Conservation (phyloP, 139 green algal genomes). For the Chara braunii region DNA sequence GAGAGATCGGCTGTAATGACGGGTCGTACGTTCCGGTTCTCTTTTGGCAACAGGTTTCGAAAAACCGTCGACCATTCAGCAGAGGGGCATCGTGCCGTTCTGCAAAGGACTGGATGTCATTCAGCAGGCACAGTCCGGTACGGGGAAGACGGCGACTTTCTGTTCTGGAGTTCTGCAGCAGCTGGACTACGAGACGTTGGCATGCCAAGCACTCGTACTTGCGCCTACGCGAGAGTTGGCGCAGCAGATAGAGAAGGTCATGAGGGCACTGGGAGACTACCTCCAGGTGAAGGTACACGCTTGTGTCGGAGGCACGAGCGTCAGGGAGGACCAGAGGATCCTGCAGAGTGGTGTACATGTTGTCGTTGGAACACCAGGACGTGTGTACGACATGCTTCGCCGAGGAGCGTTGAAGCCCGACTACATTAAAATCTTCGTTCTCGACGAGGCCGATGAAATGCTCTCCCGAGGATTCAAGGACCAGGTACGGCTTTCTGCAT, state of each 20-base stretch:
- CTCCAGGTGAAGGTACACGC: conserved; percentile 98
- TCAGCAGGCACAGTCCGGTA: conserved; percentile 99
- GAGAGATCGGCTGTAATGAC: too few species aligned
- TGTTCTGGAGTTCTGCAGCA: conserved; percentile 96
- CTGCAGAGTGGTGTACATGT: conserved; percentile 75
- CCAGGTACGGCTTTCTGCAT: conserved; percentile 13
- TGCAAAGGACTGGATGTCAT: conserved; percentile 95
- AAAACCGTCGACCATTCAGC: conserved; percentile 98
- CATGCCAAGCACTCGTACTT: conserved; percentile 97
- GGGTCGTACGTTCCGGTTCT: too few species aligned
- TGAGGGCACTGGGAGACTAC: conserved; percentile 96
- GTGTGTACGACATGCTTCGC: conserved; percentile 98
- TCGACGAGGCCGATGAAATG: conserved; percentile 99
- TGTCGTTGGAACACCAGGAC: conserved; percentile 94
- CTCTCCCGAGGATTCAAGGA: conserved; percentile 98
- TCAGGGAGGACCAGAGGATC: conserved; percentile 94
- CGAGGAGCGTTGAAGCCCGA: conserved; percentile 78
- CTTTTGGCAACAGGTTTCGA: conserved; percentile 84
- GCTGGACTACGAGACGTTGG: conserved; percentile 85
- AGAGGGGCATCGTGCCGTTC: conserved; percentile 98
- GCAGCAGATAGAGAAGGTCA: conserved; percentile 99
- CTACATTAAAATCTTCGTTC: conserved; percentile 87
- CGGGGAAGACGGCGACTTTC: conserved; percentile 99
- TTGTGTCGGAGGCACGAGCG: conserved; percentile 91
- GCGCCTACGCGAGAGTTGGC: conserved; percentile 97